Evolutionary conservation across 2,329 filamentous ascomycete genomes (phyloP).

Genomic region (Monosporascus sp.): DNA sequence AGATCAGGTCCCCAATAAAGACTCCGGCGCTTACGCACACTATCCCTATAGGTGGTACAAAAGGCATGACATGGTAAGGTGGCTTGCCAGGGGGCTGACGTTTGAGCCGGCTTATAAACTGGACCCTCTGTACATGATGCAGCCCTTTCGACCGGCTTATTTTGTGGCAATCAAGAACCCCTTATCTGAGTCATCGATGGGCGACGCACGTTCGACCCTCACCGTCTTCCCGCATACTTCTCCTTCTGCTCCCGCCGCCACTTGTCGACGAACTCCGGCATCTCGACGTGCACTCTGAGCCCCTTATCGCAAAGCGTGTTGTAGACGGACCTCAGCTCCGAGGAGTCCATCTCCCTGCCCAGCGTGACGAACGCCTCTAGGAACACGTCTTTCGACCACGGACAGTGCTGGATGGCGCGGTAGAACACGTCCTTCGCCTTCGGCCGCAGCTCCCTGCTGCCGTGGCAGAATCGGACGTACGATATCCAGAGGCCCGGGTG

Average conservation of each 20-base stretch:
- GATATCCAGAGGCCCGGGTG: conserved; percentile 42
- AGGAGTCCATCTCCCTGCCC: conserved; percentile 36
- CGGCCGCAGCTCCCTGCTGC: conserved; percentile 12
- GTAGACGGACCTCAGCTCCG: conserved; percentile 44
- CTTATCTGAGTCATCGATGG: background rate
- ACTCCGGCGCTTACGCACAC: too few relatives aligned
- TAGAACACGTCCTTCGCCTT: conserved; percentile 26
- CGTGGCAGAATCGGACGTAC: conserved; percentile 44
- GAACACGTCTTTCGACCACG: conserved; percentile 41
- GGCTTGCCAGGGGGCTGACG: too few relatives aligned
- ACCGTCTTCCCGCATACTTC: conserved; percentile 2
- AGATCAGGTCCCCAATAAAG: too few relatives aligned
- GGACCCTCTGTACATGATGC: too few relatives aligned
- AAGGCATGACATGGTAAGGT: too few relatives aligned
- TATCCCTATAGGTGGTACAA: too few relatives aligned
- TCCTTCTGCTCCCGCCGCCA: conserved; percentile 23
- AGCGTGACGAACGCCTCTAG: conserved; percentile 47
- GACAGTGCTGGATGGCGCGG: conserved; percentile 30
- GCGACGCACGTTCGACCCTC: background rate
- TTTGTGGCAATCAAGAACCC: background rate
- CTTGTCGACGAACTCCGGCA: conserved; percentile 41
- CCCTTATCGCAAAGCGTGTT: conserved; percentile 44
- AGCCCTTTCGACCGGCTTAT: too few relatives aligned
- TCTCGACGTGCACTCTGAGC: conserved; percentile 43
- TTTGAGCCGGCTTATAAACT: too few relatives aligned